A percentile compares a stretch with the other conserved stretches of the same genome.
Conservation (phyloP, 768 basidiomycete genomes). For the Lactarius pseudohatsudake region DNA sequence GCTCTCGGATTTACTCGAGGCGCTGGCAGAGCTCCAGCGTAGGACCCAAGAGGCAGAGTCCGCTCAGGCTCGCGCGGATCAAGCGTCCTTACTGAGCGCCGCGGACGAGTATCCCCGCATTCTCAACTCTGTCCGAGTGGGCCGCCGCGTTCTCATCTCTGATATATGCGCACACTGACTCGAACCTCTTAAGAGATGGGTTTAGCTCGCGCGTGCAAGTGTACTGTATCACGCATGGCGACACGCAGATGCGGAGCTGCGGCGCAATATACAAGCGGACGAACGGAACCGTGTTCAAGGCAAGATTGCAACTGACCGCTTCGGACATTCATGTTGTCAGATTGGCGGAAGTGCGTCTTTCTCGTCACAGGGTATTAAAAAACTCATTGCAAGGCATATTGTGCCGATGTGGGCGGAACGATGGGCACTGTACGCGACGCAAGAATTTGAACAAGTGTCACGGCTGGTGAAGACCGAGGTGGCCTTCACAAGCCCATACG, state of each 20-base stretch:
- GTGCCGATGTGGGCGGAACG: conserved; percentile 66
- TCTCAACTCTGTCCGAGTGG: conserved; percentile 80
- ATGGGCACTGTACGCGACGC: conserved; percentile 74
- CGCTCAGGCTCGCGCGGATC: conserved; percentile 77
- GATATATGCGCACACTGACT: neutral
- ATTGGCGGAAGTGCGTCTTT: no score
- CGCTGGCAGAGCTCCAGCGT: conserved; percentile 71
- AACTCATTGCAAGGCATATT: neutral
- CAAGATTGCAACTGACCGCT: conserved; percentile 63
- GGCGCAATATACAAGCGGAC: conserved; percentile 69
- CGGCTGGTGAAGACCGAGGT: conserved; percentile 50
- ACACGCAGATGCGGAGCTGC: conserved; percentile 59
- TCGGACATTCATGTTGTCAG: conserved; percentile 37
- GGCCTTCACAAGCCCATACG: no score
- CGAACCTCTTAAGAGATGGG: conserved; percentile 51
- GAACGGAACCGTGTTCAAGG: conserved; percentile 83
- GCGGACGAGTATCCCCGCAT: conserved; percentile 94
- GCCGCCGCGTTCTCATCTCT: neutral
- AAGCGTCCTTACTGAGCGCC: conserved; percentile 76
- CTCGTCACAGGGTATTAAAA: neutral
- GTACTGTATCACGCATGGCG: conserved; percentile 67
- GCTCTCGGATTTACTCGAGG: conserved; percentile 65
- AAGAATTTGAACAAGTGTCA: conserved; percentile 87
- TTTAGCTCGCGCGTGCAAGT: conserved; percentile 85
- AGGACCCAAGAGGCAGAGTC: conserved; percentile 73